These are phyloP conservation scores for Ashbya aceris DNA, from an alignment of 1,139 yeast species.

Conservation along the genomic window DNA sequence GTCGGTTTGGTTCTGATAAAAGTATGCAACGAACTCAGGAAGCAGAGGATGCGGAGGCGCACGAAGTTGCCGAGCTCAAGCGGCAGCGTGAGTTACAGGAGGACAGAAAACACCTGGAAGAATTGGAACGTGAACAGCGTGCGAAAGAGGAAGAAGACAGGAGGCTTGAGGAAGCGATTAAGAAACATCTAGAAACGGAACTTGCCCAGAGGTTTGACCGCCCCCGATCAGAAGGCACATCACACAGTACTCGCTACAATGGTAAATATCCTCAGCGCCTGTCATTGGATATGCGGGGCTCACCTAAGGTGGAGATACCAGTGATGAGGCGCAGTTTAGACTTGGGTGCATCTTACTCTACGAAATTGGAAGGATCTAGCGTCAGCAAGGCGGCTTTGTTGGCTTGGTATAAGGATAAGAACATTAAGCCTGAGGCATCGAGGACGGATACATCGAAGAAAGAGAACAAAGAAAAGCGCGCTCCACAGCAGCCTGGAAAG, in stretches of 20 bases:
- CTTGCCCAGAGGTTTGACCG: background rate
- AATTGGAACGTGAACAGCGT: slow-evolving; percentile 9
- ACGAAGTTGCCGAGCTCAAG: slow-evolving; percentile 10
- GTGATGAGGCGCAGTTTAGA: too few relatives aligned
- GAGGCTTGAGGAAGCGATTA: background rate
- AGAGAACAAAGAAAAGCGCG: background rate
- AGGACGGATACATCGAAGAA: slow-evolving; percentile 4
- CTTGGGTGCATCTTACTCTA: background rate
- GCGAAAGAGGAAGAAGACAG: slow-evolving; percentile 7
- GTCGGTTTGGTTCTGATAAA: background rate
- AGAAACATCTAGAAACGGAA: background rate
- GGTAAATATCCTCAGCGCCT: background rate
- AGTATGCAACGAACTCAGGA: slow-evolving; percentile 1
- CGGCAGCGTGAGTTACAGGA: slow-evolving; percentile 9
- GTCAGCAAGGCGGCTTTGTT: slow-evolving; percentile 24
- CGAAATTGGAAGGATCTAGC: background rate
- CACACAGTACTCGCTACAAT: too few relatives aligned
- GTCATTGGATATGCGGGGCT: background rate
- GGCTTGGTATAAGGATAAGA: slow-evolving; percentile 21
- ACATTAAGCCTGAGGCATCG: slow-evolving; percentile 3
- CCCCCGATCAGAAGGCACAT: background rate
- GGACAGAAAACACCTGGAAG: slow-evolving; percentile 8
- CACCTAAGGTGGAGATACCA: too few relatives aligned
- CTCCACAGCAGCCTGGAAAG: slow-evolving; percentile 1
- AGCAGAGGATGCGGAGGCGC: slow-evolving; percentile 6